phyloP scores from a whole-genome alignment of 1,139 yeast genomes.

The Meyerozyma guilliermondii region DNA sequence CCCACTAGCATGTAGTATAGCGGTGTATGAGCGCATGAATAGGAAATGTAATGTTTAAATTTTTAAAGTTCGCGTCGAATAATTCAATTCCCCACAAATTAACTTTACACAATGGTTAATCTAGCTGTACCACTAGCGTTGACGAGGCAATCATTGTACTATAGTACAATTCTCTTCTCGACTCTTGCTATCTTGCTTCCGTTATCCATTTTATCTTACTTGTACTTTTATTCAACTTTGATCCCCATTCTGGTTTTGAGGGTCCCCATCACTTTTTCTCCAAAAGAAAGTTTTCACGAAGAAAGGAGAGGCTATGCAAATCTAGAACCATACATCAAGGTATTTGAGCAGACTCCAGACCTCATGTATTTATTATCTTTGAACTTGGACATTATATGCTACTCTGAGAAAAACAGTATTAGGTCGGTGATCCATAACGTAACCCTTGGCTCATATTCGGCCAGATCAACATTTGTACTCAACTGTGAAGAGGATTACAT shows the following conservation, averaged over 20 bases:
- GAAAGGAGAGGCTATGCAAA: neutral
- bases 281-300: neutral
- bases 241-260: slow-evolving; percentile 16
- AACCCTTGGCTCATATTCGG: neutral
- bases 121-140: neutral
- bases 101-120: neutral
- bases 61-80: neutral
- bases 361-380: slow-evolving; percentile 7
- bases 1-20: slow-evolving; percentile 51
- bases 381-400: neutral
- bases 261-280: slow-evolving; percentile 9
- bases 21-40: slow-evolving; percentile 1
- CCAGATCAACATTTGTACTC: slow-evolving; percentile 9
- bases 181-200: slow-evolving; percentile 19
- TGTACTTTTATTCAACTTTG: slow-evolving; percentile 20
- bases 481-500: slow-evolving; percentile 28
- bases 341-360: slow-evolving; percentile 3
- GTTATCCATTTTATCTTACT: slow-evolving; percentile 20
- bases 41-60: slow-evolving; percentile 1
- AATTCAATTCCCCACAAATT: neutral
- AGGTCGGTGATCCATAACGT: neutral
- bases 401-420: neutral
- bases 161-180: slow-evolving; percentile 11
- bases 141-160: slow-evolving; percentile 1
- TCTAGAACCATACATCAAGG: neutral